A percentile compares a stretch with the other conserved stretches of the same genome.
These are phyloP conservation scores for Gracilariopsis chorda DNA, from an alignment of 23 red algal species.

Conservation along the genomic window DNA sequence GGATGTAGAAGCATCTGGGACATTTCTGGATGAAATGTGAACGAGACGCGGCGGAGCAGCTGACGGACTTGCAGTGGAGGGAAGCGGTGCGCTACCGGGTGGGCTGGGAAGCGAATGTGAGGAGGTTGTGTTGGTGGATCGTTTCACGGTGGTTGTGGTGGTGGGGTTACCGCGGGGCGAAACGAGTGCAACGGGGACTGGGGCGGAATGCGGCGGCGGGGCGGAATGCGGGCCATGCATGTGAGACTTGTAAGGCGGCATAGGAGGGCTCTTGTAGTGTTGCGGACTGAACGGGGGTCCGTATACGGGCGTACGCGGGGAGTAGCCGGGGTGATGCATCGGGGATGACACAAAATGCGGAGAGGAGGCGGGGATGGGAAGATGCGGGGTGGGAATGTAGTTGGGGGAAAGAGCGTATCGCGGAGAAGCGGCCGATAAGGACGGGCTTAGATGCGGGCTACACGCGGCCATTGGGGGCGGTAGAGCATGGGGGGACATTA, in stretches of 20 bases:
- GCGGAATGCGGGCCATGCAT: not conserved
- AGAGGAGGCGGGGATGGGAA: not conserved
- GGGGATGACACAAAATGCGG: not conserved
- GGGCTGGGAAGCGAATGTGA: no score
- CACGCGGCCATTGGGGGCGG: not conserved
- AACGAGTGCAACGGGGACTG: not conserved
- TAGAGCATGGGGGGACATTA: conserved; percentile 14
- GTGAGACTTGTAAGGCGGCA: no score
- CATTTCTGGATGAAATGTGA: not conserved
- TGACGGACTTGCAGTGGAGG: not conserved
- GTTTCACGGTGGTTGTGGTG: not conserved
- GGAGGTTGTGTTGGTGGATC: not conserved
- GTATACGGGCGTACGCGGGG: not conserved
- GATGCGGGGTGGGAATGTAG: not conserved
- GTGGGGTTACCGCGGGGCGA: no score
- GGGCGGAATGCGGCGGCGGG: not conserved
- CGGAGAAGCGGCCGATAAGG: not conserved
- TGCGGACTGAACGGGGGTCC: conserved; percentile 20
- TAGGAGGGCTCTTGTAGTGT: not conserved
- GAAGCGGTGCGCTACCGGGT: no score
- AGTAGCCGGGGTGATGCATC: not conserved
- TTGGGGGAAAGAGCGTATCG: not conserved
- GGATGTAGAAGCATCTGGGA: not conserved
- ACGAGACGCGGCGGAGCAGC: not conserved
- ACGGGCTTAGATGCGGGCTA: conserved; percentile 6